phyloP scores from a whole-genome alignment of 1,139 yeast species.

The Kodamaea anthophila region DNA sequence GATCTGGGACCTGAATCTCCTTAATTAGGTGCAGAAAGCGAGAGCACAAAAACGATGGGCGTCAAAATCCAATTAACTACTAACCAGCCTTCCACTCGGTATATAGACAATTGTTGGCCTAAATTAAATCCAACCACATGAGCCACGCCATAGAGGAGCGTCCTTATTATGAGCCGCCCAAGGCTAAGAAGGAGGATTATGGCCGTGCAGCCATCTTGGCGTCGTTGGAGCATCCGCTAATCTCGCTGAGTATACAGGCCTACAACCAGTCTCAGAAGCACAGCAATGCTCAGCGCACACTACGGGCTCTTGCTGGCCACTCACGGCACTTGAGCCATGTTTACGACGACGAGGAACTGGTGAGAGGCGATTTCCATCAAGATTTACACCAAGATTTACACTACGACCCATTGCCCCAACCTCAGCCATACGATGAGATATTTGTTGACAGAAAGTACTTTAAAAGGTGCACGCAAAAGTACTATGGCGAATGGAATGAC shows the following conservation, averaged over 20 bases:
- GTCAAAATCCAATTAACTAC: constrained; percentile 1
- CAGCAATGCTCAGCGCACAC: constrained; percentile 3
- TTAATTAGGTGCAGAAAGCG: constrained; percentile 2
- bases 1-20: constrained; percentile 1
- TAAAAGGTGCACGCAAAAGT: constrained; percentile 4
- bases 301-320: constrained; percentile 4
- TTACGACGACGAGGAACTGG: constrained; percentile 4
- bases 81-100: constrained; percentile 2
- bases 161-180: too few relatives aligned
- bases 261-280: constrained; percentile 8
- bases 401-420: background rate
- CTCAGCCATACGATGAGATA: constrained; percentile 1
- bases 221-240: constrained; percentile 8
- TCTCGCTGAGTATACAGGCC: constrained; percentile 9
- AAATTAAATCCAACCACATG: too few relatives aligned
- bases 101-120: too few relatives aligned
- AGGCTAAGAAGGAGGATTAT: too few relatives aligned
- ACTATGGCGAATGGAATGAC: constrained; percentile 8
- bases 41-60: constrained; percentile 1
- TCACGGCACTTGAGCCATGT: constrained; percentile 2
- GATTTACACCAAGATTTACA: too few relatives aligned
- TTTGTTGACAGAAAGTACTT: constrained; percentile 4
- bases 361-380: constrained; percentile 1
- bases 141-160: too few relatives aligned
- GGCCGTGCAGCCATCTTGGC: constrained; percentile 8